A percentile compares a stretch with the other conserved stretches of the same genome.
Conservation (phyloP, 2,329 filamentous ascomycete species). For the Simplicillium sp. region DNA sequence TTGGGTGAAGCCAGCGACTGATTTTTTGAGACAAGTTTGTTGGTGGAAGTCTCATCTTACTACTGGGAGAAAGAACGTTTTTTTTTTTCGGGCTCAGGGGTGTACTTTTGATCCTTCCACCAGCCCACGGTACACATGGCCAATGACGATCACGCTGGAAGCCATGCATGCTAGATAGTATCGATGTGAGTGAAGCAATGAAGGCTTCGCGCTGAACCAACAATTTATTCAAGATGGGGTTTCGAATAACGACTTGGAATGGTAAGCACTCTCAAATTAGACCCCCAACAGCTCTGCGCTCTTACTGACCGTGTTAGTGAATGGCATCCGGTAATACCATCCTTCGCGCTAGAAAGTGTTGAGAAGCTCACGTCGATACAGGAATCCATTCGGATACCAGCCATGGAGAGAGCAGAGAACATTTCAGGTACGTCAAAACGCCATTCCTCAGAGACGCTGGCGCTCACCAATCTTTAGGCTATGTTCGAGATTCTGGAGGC, state of each 20-base stretch:
- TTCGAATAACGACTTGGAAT: conserved; percentile 83
- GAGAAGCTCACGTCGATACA: conserved; percentile 17
- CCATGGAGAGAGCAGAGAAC: conserved; percentile 68
- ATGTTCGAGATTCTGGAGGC: conserved; percentile 94
- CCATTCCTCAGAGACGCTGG: neutral
- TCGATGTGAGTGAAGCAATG: too few relatives aligned
- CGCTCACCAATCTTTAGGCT: conserved; percentile 33
- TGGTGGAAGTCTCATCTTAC: too few relatives aligned
- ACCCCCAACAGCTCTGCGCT: conserved; percentile 12
- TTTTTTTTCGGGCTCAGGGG: too few relatives aligned
- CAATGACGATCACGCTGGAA: too few relatives aligned
- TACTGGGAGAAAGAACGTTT: too few relatives aligned
- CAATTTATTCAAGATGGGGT: conserved; percentile 42
- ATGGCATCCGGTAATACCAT: conserved; percentile 57
- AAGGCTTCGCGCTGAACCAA: neutral
- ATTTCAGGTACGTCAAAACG: conserved; percentile 45
- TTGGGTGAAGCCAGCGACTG: too few relatives aligned
- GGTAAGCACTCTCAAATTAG: conserved; percentile 32
- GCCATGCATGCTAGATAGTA: too few relatives aligned
- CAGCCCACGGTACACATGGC: too few relatives aligned
- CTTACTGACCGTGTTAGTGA: conserved; percentile 42
- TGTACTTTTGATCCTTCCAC: too few relatives aligned
- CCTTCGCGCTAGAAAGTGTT: too few relatives aligned
- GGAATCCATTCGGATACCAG: conserved; percentile 76
- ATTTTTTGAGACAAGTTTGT: too few relatives aligned